These are phyloP conservation scores for Termitomyces sp. DNA, from an alignment of 768 basidiomycete genomes.

Conservation along the genomic window DNA sequence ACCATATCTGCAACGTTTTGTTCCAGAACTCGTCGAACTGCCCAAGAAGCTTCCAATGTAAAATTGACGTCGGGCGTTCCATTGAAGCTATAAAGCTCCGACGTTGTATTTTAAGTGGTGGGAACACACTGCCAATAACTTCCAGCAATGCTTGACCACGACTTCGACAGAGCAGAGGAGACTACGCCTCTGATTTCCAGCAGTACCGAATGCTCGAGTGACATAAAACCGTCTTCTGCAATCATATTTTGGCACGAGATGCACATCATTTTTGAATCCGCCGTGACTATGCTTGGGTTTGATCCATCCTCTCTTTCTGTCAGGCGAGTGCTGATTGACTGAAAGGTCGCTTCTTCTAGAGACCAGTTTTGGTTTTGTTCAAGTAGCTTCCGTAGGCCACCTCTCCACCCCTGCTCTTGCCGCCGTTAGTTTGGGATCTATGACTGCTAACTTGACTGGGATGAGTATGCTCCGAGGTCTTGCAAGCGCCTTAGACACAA, in stretches of 20 bases:
- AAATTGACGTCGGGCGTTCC: background rate
- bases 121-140: background rate
- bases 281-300: background rate
- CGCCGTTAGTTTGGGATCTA: slow-evolving; percentile 66
- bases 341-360: slow-evolving; percentile 40
- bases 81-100: background rate
- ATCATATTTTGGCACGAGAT: background rate
- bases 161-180: background rate
- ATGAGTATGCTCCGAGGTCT: slow-evolving; percentile 79
- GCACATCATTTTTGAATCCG: background rate
- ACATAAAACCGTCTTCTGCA: background rate
- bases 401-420: slow-evolving; percentile 85
- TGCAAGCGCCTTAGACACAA: slow-evolving; percentile 81
- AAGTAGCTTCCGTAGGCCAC: slow-evolving; percentile 85
- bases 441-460: slow-evolving; percentile 67
- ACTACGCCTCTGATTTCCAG: background rate
- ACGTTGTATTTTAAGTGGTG: background rate
- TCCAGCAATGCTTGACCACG: background rate
- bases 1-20: too few species aligned
- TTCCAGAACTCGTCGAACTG: too few species aligned
- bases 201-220: background rate
- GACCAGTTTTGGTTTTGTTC: slow-evolving; percentile 79
- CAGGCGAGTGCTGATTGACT: background rate
- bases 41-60: too few species aligned
- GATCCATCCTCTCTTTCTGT: background rate